Evolutionary conservation across 2,329 filamentous ascomycete genomes (phyloP).

Genomic region (Phialophora macrospora): DNA sequence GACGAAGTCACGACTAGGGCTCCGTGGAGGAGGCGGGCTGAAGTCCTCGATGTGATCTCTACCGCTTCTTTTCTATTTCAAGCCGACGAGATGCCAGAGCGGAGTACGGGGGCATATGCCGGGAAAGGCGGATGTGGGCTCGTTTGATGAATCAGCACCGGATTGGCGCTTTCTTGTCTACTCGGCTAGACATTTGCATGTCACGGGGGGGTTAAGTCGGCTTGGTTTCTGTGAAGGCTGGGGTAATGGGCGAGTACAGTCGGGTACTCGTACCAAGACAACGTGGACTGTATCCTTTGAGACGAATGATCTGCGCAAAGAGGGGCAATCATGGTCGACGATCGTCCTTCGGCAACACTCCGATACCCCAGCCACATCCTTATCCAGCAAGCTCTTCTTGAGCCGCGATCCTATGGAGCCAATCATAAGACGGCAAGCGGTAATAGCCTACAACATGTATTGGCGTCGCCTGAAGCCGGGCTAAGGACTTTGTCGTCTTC

Average conservation of each 20-base stretch:
- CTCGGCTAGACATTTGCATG: background rate
- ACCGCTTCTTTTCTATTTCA: constrained; percentile 12
- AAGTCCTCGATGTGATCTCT: background rate
- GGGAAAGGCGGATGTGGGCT: background rate
- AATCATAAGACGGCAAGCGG: background rate
- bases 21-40: background rate
- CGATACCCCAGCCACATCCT: background rate
- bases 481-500: background rate
- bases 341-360: constrained; percentile 15
- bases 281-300: background rate
- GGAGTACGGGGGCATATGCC: background rate
- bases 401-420: constrained; percentile 1
- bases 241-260: no score
- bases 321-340: background rate
- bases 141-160: background rate
- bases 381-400: background rate
- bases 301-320: background rate
- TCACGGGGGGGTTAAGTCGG: background rate
- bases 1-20: background rate
- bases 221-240: background rate
- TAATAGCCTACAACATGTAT: background rate
- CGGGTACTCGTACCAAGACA: background rate
- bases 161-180: background rate
- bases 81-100: background rate
- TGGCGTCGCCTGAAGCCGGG: background rate